phyloP scores from a whole-genome alignment of 768 basidiomycete species.

The Serendipita indica region DNA sequence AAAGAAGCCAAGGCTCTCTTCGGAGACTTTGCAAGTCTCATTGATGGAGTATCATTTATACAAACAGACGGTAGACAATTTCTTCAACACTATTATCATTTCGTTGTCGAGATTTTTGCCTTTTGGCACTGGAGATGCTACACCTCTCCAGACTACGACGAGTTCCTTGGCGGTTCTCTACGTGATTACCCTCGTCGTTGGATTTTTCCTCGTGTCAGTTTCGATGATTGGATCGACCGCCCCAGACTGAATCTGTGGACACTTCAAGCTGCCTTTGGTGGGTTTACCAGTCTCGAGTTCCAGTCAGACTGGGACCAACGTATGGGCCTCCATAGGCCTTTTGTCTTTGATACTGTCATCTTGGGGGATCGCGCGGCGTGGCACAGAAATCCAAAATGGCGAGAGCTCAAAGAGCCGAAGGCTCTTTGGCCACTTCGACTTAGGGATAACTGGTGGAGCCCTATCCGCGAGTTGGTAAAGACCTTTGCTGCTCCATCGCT shows the following conservation, averaged over 20 bases:
- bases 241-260: slow-evolving; percentile 83
- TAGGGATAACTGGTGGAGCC: slow-evolving; percentile 69
- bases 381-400: not conserved
- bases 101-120: slow-evolving; percentile 1
- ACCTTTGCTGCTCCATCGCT: slow-evolving; percentile 26
- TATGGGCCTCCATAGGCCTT: slow-evolving; percentile 45
- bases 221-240: slow-evolving; percentile 79
- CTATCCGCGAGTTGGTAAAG: not conserved
- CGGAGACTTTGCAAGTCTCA: slow-evolving; percentile 24
- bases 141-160: not conserved
- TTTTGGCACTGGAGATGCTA: slow-evolving; percentile 1
- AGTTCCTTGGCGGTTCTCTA: not conserved
- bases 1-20: slow-evolving; percentile 55
- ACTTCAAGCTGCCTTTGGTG: slow-evolving; percentile 65
- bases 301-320: slow-evolving; percentile 73
- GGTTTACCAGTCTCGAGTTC: slow-evolving; percentile 62
- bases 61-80: not conserved
- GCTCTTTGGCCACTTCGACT: slow-evolving; percentile 55
- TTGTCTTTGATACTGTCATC: slow-evolving; percentile 73
- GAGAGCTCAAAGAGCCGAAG: not conserved
- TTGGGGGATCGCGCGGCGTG: slow-evolving; percentile 69
- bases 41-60: not conserved
- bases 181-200: slow-evolving; percentile 36
- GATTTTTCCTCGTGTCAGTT: slow-evolving; percentile 60
- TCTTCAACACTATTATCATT: not conserved